These are phyloP conservation scores for Pyrenula massariospora DNA, from an alignment of 495 filamentous ascomycete species.

Conservation along the genomic window DNA sequence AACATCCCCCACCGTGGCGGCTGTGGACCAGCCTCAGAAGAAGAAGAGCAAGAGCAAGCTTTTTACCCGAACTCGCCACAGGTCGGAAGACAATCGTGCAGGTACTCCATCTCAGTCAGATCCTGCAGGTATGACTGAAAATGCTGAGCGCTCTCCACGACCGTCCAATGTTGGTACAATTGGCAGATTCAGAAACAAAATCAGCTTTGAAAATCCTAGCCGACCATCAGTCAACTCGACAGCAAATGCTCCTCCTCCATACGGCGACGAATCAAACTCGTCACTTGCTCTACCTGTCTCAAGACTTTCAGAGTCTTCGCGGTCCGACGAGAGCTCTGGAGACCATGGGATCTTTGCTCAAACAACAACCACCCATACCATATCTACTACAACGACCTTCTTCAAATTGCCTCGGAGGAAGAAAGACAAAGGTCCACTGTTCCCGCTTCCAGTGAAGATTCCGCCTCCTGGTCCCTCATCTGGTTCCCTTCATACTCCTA, in stretches of 20 bases:
- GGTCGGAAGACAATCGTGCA: conserved; percentile 23
- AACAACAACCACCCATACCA: conserved; percentile 50
- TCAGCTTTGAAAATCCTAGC: conserved; percentile 58
- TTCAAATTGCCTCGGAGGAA: conserved; percentile 75
- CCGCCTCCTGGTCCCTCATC: conserved; percentile 10
- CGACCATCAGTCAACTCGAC: conserved; percentile 41
- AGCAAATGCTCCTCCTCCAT: conserved; percentile 42
- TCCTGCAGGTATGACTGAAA: conserved; percentile 5
- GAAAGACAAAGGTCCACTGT: conserved; percentile 73
- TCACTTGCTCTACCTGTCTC: conserved; percentile 55
- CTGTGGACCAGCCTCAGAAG: conserved; percentile 35
- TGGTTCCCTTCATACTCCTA: conserved; percentile 10
- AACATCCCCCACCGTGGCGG: conserved; percentile 73
- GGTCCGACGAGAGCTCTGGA: conserved; percentile 76
- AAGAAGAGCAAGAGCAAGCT: conserved; percentile 30
- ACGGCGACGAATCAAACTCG: conserved; percentile 54
- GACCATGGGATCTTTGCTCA: conserved; percentile 56
- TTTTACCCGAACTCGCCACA: conserved; percentile 19
- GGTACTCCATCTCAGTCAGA: neutral
- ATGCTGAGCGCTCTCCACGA: neutral
- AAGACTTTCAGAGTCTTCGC: conserved; percentile 80
- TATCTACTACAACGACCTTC: conserved; percentile 57
- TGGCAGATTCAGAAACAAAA: conserved; percentile 3
- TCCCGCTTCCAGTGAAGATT: conserved; percentile 70
- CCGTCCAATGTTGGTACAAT: neutral